phyloP scores from a whole-genome alignment of 768 basidiomycete genomes.

The Saitozyma podzolica region DNA sequence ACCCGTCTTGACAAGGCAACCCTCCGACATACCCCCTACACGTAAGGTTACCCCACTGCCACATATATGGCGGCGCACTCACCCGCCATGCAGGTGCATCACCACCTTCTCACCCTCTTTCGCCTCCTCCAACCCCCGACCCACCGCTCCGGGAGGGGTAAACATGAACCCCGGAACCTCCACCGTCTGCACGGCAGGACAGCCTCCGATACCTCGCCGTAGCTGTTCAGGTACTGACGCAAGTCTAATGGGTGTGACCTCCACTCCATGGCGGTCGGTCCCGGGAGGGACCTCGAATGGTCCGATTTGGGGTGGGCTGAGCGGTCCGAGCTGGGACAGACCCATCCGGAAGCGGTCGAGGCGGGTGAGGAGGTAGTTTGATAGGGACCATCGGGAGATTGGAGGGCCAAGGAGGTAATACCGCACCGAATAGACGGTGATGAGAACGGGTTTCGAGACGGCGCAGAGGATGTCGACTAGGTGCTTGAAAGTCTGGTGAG shows the following conservation, averaged over 20 bases:
- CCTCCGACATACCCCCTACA: slow-evolving; percentile 39
- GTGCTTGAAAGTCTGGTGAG: no score
- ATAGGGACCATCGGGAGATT: no score
- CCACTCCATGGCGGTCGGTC: slow-evolving; percentile 5
- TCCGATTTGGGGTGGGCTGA: no score
- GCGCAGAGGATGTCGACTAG: no score
- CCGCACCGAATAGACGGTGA: no score
- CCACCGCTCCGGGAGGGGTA: slow-evolving; percentile 12
- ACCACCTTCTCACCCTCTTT: slow-evolving; percentile 52
- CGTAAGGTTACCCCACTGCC: slow-evolving; percentile 10
- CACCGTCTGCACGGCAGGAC: slow-evolving; percentile 16
- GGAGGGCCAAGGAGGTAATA: no score
- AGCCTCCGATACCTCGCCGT: slow-evolving; percentile 24
- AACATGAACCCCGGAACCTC: slow-evolving; percentile 33
- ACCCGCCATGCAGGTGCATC: slow-evolving; percentile 52
- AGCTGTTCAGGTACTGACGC: slow-evolving; percentile 13
- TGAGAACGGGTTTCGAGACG: no score
- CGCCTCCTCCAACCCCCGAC: slow-evolving; percentile 30
- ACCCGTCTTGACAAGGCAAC: slow-evolving; percentile 15
- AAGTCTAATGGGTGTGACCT: slow-evolving; percentile 17
- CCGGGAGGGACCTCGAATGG: no score
- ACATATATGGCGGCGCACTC: slow-evolving; percentile 16
- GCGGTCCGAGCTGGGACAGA: no score
- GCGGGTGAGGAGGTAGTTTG: no score
- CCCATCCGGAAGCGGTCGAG: no score